A percentile compares a stretch with the other conserved stretches of the same genome.
Conservation (phyloP, 2,329 filamentous ascomycete genomes). For the Ascosphaera aggregata region DNA sequence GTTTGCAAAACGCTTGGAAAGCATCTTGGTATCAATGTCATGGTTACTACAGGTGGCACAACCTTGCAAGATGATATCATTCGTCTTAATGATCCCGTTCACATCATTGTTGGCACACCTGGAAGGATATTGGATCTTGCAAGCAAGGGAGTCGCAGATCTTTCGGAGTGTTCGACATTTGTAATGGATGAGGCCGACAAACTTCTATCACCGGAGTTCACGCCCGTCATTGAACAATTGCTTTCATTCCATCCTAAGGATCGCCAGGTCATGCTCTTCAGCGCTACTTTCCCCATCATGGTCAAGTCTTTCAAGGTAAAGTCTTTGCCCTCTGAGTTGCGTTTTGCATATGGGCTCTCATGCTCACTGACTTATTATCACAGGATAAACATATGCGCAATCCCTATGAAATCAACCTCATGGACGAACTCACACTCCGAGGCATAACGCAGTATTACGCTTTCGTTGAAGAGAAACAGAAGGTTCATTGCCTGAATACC, state of each 20-base stretch:
- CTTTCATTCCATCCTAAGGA: slow-evolving; percentile 91
- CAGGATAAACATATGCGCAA: slow-evolving; percentile 88
- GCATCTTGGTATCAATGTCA: slow-evolving; percentile 90
- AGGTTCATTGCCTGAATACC: slow-evolving; percentile 96
- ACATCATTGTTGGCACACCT: slow-evolving; percentile 93
- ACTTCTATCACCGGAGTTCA: slow-evolving; percentile 88
- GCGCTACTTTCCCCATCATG: slow-evolving; percentile 87
- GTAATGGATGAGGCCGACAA: slow-evolving; percentile 99
- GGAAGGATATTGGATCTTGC: slow-evolving; percentile 90
- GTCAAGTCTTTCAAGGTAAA: slow-evolving; percentile 73
- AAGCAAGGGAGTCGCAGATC: slow-evolving; percentile 86
- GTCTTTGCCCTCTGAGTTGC: not conserved
- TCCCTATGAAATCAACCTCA: slow-evolving; percentile 97
- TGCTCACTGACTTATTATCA: slow-evolving; percentile 3
- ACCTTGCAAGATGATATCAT: slow-evolving; percentile 92
- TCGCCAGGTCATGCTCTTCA: slow-evolving; percentile 98
- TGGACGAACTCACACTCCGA: slow-evolving; percentile 94
- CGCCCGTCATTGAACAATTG: slow-evolving; percentile 88
- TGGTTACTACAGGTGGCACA: slow-evolving; percentile 96
- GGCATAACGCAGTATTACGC: slow-evolving; percentile 99
- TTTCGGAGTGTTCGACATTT: slow-evolving; percentile 91
- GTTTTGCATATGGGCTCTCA: not conserved
- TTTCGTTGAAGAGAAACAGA: slow-evolving; percentile 97
- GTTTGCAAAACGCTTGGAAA: slow-evolving; percentile 98
- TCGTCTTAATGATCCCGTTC: slow-evolving; percentile 77